Base-by-base conservation (phyloP, 108 stramenopile species). In the Stephanodiscus triporus region DNA sequence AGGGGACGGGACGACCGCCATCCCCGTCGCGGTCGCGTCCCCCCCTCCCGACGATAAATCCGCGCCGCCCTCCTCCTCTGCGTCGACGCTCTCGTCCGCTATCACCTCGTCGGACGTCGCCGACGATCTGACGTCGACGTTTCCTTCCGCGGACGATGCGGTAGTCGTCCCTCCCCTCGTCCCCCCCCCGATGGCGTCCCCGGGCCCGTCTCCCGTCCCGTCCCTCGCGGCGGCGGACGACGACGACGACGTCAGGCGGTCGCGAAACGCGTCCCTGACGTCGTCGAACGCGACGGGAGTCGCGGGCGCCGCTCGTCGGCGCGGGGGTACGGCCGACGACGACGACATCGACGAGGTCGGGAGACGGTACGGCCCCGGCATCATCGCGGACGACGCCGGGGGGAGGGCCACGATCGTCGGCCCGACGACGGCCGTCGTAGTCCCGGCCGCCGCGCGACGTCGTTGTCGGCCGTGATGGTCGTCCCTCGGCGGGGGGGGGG, bases 201-300 rank as follows among this genome's bases (percentile, higher is more conserved):
- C 40, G 0, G 36, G 36, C 36, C 36, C 36, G 36, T 36, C 40
- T 11, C 9, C 11, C 40, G 40, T 1, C 40, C 40, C 40, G 7
- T 9, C 43, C 16, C 14, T 16, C 43, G 13, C 11, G 13, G 2
- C 43, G 43, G 2, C 43, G 43, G 43, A 16, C 43, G 56, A 13
- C 14, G 56, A 57, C 4, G 56, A 32, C 30, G 47, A n/a, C 9
- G 6, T 2, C 34, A 45, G 55, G 2, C 67, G 22, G 20, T 66
- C 63, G 32, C 61, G 65, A 62, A 79, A 79, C 5, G 66, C 78
- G 67, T 63, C 30, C 50, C 45, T 60, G 9, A 79, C 78, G 63
- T 72, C 56, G 2, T 72, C 59, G 72, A 79, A 79, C 30, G 61
- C 54, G 0, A 79, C 78, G 1, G 78, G 78, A 54, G 62, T 66